Base-by-base conservation (phyloP, 805 yeast species). In the Metschnikowia kofuensis region DNA sequence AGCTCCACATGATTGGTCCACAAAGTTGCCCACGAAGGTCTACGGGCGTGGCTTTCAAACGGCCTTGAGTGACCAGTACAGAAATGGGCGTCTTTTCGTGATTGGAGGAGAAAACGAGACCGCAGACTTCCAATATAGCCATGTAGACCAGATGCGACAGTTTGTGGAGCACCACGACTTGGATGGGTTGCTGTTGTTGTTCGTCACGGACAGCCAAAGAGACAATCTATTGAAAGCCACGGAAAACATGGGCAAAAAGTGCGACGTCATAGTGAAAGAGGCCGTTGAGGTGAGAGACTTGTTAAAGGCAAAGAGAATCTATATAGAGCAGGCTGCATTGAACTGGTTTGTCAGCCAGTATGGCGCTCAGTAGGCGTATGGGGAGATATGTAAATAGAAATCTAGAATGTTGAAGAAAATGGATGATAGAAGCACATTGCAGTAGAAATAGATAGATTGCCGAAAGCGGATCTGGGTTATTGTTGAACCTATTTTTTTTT, bases 1-100 rank as follows among this genome's bases (percentile, higher is more conserved):
- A 47, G 97, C 97, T 3, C 96, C 96, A 42, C 89, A 87, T 61
- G 96, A 92, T 66, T 83, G 85, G 78, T 78, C 90, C 29, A 85
- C 97, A 2, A 81, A 77, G 10, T 75, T 94, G 57, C 95, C 95
- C 21, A 63, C 64, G 34, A 84, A 88, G 64, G 77, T 86, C 11
- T 94, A 92, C 68, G 73, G 82, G 41, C 68, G 75, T 52, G 98
- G 97, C 12, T 72, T 87, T 59, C 82, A 88, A 63, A 80, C 85
- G 40, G 97, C 97, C 1, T 75, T 94, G 52, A 84, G 95, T 61
- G 83, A 83, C 54, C 87, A 83, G 56, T 94, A 88, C 71, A 81
- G 85, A 63, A 74, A 76, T 40, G 97, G 96, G 7, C 81, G 76
- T 49, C 68, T 94, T 49, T 79, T 72, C 52, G 78, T 94, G 16